Percentiles rank a stretch among this genome's conserved stretches.
Evolutionary conservation across 768 basidiomycete species (phyloP).

Genomic region (Tulasnella sp.): DNA sequence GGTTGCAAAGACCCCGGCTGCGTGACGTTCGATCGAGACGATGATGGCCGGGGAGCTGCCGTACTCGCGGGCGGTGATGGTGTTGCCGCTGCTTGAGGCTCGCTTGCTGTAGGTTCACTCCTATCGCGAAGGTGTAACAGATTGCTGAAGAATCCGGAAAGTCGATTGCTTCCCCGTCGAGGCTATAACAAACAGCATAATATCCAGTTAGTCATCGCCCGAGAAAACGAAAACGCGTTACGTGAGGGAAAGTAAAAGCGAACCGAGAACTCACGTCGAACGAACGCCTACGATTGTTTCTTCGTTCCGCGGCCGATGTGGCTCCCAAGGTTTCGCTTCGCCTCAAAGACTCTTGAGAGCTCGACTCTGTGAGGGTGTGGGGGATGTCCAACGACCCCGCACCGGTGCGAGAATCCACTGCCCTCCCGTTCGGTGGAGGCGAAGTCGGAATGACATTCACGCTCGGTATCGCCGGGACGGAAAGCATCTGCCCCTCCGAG

Average conservation of each 20-base stretch:
- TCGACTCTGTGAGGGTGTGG: background rate
- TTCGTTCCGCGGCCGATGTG: conserved; percentile 1
- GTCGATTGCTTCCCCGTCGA: conserved; percentile 43
- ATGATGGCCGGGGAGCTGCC: conserved; percentile 65
- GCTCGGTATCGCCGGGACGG: background rate
- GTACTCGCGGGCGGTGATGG: conserved; percentile 58
- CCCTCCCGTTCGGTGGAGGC: background rate
- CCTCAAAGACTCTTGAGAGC: background rate
- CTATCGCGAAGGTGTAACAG: conserved; percentile 54
- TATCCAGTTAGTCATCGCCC: background rate
- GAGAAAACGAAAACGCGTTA: too few relatives aligned
- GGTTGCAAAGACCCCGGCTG: conserved; percentile 53
- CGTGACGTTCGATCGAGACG: conserved; percentile 73
- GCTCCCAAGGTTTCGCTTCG: conserved; percentile 15
- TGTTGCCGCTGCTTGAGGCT: background rate
- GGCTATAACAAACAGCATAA: background rate
- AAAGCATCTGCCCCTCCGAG: background rate
- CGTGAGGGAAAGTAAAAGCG: background rate
- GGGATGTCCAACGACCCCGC: conserved; percentile 23
- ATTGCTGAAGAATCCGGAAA: conserved; percentile 81
- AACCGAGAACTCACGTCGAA: conserved; percentile 23
- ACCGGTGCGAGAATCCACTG: background rate
- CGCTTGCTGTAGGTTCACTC: background rate
- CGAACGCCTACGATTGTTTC: conserved; percentile 27
- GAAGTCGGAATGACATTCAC: conserved; percentile 15